phyloP scores from a whole-genome alignment of 169 alveolate species.

The Amoebophrya sp. region DNA sequence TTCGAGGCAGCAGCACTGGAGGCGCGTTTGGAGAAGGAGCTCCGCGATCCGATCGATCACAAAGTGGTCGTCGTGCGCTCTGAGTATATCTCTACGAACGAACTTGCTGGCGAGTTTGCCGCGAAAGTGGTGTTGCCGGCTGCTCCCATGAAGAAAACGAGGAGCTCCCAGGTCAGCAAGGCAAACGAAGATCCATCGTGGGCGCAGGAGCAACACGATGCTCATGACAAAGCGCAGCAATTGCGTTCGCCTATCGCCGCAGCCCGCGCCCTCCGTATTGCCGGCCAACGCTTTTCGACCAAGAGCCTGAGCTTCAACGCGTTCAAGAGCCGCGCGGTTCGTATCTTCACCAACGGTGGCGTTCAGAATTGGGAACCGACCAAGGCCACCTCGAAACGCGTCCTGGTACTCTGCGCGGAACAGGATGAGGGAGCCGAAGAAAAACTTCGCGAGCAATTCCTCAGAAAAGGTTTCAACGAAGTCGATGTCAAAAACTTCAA shows the following conservation, averaged over 20 bases:
- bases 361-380: background rate
- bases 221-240: background rate
- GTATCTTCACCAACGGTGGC: background rate
- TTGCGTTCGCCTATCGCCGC: background rate
- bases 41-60: background rate
- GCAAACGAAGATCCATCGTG: background rate
- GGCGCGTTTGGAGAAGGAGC: background rate
- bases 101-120: background rate
- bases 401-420: background rate
- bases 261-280: background rate
- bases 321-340: background rate
- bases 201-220: background rate
- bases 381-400: background rate
- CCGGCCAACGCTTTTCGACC: background rate
- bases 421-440: background rate
- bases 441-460: background rate
- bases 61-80: slow-evolving; percentile 9
- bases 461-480: background rate
- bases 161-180: background rate
- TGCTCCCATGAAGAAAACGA: background rate
- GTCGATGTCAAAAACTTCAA: slow-evolving; percentile 14
- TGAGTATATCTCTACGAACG: background rate
- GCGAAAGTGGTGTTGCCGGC: background rate
- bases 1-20: background rate
- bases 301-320: background rate